Percentiles rank a stretch among this genome's conserved stretches.
phyloP scores from a whole-genome alignment of 164 flowering plant species.

The Pachysandra terminalis region DNA sequence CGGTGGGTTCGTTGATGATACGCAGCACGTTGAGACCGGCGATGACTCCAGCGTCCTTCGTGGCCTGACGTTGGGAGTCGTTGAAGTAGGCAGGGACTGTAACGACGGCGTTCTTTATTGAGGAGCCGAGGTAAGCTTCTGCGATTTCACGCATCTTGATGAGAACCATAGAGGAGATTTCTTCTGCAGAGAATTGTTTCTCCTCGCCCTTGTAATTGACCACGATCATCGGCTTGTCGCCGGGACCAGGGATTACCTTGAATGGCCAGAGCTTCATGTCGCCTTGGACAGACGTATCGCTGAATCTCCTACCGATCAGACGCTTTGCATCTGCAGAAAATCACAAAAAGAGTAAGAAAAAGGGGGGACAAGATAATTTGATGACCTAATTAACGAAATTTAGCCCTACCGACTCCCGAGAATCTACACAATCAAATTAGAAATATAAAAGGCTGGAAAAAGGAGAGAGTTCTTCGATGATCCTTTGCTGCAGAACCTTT shows the following conservation, averaged over 20 bases:
- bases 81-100: constrained; percentile 49
- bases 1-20: constrained; percentile 45
- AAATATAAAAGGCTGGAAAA: too few relatives aligned
- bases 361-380: background rate
- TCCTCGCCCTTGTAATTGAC: constrained; percentile 51
- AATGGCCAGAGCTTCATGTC: constrained; percentile 63
- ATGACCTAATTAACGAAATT: background rate
- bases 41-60: constrained; percentile 40
- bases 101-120: constrained; percentile 38
- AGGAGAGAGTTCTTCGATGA: too few relatives aligned
- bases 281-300: constrained; percentile 42
- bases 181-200: constrained; percentile 41
- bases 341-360: background rate
- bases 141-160: constrained; percentile 44
- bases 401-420: background rate
- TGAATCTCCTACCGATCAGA: constrained; percentile 49
- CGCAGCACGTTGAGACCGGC: constrained; percentile 44
- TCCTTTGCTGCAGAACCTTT: too few relatives aligned
- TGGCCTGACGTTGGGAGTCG: constrained; percentile 44
- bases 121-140: constrained; percentile 32
- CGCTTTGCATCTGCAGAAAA: constrained; percentile 49
- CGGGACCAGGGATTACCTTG: constrained; percentile 47
- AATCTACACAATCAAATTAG: background rate
- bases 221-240: constrained; percentile 54
- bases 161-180: constrained; percentile 44